Base-by-base conservation (phyloP, 2,329 filamentous ascomycete species). In the Alternaria solani region DNA sequence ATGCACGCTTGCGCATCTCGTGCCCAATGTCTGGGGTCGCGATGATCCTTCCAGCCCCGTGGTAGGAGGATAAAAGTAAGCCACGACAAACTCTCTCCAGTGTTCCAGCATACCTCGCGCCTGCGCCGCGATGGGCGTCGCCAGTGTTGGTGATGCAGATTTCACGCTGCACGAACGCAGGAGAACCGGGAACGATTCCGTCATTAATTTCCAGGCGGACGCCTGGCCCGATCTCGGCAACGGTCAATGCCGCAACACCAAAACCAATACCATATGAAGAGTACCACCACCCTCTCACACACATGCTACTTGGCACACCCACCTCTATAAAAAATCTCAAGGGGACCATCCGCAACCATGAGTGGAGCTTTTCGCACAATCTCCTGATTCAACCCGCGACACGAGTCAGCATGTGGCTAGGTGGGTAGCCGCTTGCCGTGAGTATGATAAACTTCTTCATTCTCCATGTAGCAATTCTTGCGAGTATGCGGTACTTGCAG, bases 1-100 rank as follows among this genome's bases (percentile, higher is more conserved):
- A 18, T 47, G 44, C 26, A 47, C n/a, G 18, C 44, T 47, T 47
- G 28, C 44, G 26, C 44, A 20, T 20, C 26, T 47, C 26, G 44
- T 47, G 44, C 26, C 44, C 44, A n/a, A 47, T 47, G n/a, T 47
- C 30, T 47, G 26, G 44, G 44, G 44, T 47, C 18, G 44, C 12
- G 30, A 20, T 14, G 26, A 47, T 47, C 44, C 39, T 30, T 47
- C 30, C 26, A 47, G 44, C 44, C 44, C 44, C 20, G 26, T 47
- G n/a, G 44, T 47, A 32, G 28, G 44, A 47, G 26, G 44, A 47
- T 32, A 47, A 32, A 32, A 47, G 44, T 26, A 30, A 47, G 26
- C 44, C 26, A 47, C 18, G 26, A 47, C 12, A n/a, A 11, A 18
- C 44, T 47, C n/a, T 26, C 16, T 20, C 30, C n/a, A 30, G 18